phyloP scores from a whole-genome alignment of 208 protist species.

The Leishmania major region DNA sequence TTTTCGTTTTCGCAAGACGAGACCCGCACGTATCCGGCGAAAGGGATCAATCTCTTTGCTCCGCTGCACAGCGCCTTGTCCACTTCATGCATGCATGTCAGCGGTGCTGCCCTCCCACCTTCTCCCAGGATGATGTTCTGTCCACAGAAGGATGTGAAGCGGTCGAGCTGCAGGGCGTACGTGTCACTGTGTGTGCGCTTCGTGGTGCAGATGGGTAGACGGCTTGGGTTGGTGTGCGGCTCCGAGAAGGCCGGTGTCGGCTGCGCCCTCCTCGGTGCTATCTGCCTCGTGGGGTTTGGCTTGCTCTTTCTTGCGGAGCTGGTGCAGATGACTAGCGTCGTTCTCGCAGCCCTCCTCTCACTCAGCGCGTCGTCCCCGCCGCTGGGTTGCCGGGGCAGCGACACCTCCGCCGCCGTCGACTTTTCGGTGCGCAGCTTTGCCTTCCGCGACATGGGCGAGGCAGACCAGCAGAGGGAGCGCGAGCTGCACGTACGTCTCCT shows the following conservation, averaged over 20 bases:
- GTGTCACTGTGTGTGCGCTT: slow-evolving; percentile 15
- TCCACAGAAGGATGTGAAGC: not conserved
- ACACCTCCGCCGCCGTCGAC: not conserved
- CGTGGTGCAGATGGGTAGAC: slow-evolving; percentile 12
- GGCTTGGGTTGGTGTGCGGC: slow-evolving; percentile 11
- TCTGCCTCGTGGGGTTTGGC: not conserved
- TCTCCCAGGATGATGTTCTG: not conserved
- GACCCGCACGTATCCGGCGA: too few relatives aligned
- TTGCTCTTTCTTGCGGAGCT: not conserved
- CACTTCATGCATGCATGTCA: not conserved
- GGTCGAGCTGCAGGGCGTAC: not conserved
- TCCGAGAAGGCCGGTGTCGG: slow-evolving; percentile 15
- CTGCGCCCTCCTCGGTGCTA: slow-evolving; percentile 3
- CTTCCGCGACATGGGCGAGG: slow-evolving; percentile 3
- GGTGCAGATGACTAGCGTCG: not conserved
- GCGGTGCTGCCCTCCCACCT: not conserved
- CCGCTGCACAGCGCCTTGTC: not conserved
- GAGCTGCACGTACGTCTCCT: not conserved
- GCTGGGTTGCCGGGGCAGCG: slow-evolving; percentile 1
- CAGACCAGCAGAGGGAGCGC: slow-evolving; percentile 3
- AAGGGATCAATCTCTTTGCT: too few relatives aligned
- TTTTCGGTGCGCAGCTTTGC: not conserved
- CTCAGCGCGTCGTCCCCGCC: too few relatives aligned
- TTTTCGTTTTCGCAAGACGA: too few relatives aligned
- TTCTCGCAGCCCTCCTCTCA: not conserved